Conservation (phyloP, 2,329 filamentous ascomycete species). For the Fusarium secorum region DNA sequence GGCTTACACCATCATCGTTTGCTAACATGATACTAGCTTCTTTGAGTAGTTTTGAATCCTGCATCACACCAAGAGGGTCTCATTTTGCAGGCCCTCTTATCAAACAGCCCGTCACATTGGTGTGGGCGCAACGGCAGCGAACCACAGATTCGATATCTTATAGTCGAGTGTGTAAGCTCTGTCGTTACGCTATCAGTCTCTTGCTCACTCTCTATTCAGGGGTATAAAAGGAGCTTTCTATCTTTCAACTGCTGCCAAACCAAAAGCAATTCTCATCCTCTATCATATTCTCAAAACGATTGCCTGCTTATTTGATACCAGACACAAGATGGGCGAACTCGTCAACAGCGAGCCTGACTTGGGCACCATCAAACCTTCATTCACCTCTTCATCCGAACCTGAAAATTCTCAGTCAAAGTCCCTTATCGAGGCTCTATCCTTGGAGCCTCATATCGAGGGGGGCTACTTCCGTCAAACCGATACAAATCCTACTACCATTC, state of each 20-base stretch:
- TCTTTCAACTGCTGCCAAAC: not conserved
- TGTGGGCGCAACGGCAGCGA: not conserved
- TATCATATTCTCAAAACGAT: not conserved
- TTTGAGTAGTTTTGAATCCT: slow-evolving; percentile 9
- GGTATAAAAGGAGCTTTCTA: slow-evolving; percentile 10
- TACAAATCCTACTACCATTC: slow-evolving; percentile 57
- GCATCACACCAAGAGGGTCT: not conserved
- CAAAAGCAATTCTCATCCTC: not conserved
- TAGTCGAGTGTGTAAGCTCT: not conserved
- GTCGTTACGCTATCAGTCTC: not conserved
- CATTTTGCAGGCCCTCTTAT: not conserved
- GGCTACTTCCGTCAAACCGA: slow-evolving; percentile 72
- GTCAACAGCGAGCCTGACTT: slow-evolving; percentile 11
- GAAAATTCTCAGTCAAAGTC: slow-evolving; percentile 25
- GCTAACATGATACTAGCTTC: slow-evolving; percentile 9
- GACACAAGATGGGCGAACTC: slow-evolving; percentile 21
- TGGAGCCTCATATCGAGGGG: slow-evolving; percentile 67
- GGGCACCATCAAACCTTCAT: slow-evolving; percentile 22
- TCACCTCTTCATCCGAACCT: slow-evolving; percentile 24
- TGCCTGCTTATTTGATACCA: not conserved
- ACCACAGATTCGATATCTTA: not conserved
- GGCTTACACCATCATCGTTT: slow-evolving; percentile 21
- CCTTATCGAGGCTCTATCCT: slow-evolving; percentile 52
- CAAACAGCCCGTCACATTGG: not conserved
- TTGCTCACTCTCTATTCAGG: slow-evolving; percentile 1